Percentiles rank a stretch among this genome's conserved stretches.
phyloP scores from a whole-genome alignment of 352 stramenopile genomes.

The Phytophthora foliorum region DNA sequence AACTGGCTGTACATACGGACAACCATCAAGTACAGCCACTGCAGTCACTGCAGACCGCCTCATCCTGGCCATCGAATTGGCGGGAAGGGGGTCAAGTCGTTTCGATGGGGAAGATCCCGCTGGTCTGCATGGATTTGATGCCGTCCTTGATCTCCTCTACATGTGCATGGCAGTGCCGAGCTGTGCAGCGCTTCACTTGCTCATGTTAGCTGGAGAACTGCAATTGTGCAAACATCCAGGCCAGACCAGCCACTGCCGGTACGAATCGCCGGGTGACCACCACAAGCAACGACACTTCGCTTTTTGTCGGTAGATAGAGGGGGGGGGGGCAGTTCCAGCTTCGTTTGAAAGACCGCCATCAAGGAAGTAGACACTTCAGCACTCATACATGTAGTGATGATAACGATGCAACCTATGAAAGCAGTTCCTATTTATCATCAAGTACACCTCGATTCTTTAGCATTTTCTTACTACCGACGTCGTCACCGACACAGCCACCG shows the following conservation, averaged over 20 bases:
- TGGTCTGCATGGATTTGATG: constrained; percentile 16
- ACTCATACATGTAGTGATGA: no score
- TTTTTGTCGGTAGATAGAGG: no score
- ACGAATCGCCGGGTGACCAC: no score
- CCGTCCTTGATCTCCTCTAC: constrained; percentile 20
- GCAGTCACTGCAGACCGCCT: constrained; percentile 14
- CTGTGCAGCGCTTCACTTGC: not conserved
- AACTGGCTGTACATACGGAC: constrained; percentile 29
- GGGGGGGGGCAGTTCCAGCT: no score
- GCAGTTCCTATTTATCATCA: not conserved
- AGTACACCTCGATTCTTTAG: not conserved
- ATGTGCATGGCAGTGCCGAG: constrained; percentile 18
- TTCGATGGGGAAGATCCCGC: constrained; percentile 31
- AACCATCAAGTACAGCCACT: constrained; percentile 27
- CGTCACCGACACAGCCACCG: constrained; percentile 26
- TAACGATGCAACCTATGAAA: not conserved
- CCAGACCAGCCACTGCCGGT: not conserved
- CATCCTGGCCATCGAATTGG: constrained; percentile 16
- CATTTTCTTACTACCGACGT: not conserved
- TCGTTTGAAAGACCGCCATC: no score
- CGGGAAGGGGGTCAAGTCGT: constrained; percentile 9
- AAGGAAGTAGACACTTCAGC: no score
- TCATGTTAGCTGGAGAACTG: not conserved
- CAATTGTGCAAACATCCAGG: constrained; percentile 2
- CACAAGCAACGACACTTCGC: no score